Evolutionary conservation across 2,329 filamentous ascomycete species (phyloP), one percentile per base, ranked within the genome.

Genomic region (Fusarium austroafricanum): DNA sequence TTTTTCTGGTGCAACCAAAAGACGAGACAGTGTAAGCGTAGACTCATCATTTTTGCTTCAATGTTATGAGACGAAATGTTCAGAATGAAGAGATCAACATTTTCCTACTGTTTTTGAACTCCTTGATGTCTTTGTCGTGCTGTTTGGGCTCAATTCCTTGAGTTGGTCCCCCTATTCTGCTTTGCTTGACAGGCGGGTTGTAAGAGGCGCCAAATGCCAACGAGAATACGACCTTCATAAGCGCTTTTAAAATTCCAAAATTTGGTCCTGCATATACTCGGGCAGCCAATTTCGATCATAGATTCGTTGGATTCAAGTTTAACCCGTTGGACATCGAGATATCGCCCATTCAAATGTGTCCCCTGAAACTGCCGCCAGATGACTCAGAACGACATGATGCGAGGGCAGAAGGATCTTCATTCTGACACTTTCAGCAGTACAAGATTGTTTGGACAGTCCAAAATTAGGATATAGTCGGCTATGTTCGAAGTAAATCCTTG

Each of bases 231-330:
- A 8, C 5, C 5, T 18, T 23, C 6, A 0, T 7, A 3, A 17
- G 1, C 8, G 28, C 2, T 40, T 47, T 10, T 2, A 29, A 50
- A 42, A 10, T 4, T 42, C 21, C 2, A 29, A 59, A 42, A 15
- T 2, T 5, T 0, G 0, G 17, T 23, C 1, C 20, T 12, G 4
- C 5, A 15, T 12, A 17, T 29, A 2, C 6, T 23, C 2, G 1
- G 0, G 10, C 0, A 1, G 6, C 15, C 10, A 26, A 37, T 8
- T 10, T 28, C 14, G 10, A n/a, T 6, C 17, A 12, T 26, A 14
- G 8, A 42, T 4, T 11, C 1, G 26, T 23, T 5, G 7, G 14
- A 11, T 2, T 15, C 5, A 2, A 6, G 11, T 21, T 31, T 1
- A 29, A 31, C 26, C 6, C 14, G n/a, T 14, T 18, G 8, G 2